These are phyloP conservation scores for Raffaelea ambrosiae DNA, from an alignment of 2,329 filamentous ascomycete genomes.

Conservation along the genomic window DNA sequence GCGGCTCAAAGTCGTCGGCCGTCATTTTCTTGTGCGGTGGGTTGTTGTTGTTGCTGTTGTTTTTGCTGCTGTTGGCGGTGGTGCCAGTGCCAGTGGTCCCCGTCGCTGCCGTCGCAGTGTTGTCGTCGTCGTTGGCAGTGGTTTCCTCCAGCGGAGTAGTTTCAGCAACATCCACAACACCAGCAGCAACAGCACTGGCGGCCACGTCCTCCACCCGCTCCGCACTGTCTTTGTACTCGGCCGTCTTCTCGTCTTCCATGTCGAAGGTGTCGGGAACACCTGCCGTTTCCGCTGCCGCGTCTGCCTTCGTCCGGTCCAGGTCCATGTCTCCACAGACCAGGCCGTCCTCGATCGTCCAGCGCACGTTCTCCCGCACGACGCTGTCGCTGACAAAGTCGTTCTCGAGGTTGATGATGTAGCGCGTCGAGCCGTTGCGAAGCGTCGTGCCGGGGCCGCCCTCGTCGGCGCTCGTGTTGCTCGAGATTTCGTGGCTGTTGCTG, in stretches of 20 bases:
- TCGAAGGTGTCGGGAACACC: neutral
- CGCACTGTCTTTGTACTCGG: neutral
- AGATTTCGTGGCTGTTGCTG: slow-evolving; percentile 52
- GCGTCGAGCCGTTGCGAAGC: slow-evolving; percentile 67
- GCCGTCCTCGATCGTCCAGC: slow-evolving; percentile 7
- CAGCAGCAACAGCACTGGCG: neutral
- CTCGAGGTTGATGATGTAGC: slow-evolving; percentile 78
- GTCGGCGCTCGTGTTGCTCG: slow-evolving; percentile 52
- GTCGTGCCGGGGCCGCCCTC: slow-evolving; percentile 37
- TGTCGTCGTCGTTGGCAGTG: neutral
- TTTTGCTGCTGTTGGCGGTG: too few relatives aligned
- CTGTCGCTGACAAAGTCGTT: slow-evolving; percentile 74
- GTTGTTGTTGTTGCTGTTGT: neutral
- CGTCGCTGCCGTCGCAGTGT: neutral
- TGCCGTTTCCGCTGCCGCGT: neutral
- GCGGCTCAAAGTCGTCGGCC: slow-evolving; percentile 77
- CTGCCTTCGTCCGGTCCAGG: too few relatives aligned
- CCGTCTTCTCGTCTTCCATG: neutral
- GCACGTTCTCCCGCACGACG: slow-evolving; percentile 29
- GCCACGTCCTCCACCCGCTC: neutral
- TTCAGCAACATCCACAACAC: neutral
- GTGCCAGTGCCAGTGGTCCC: too few relatives aligned
- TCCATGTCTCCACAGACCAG: neutral
- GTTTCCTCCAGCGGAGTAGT: neutral
- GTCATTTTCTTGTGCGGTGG: slow-evolving; percentile 69